Percentiles rank a stretch among this genome's conserved stretches.
Conservation (phyloP, 371 early-diverging fungal genomes). For the Mortierella sp. region DNA sequence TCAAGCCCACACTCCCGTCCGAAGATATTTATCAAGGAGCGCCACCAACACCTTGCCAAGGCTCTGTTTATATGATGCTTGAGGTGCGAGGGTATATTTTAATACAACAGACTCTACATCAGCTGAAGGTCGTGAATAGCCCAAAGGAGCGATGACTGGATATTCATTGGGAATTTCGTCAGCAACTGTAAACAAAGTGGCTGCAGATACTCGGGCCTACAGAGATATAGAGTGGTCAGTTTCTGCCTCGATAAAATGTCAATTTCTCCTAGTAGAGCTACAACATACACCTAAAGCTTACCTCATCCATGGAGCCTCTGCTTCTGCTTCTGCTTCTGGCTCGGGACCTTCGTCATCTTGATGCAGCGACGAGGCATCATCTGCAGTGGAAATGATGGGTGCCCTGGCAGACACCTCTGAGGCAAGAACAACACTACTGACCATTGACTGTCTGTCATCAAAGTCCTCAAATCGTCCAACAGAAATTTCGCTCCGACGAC, state of each 20-base stretch:
- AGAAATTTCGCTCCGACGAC: conserved; percentile 34
- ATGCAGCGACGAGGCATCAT: conserved; percentile 21
- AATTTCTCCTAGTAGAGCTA: neutral
- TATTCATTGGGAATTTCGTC: conserved; percentile 52
- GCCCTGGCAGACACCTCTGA: conserved; percentile 29
- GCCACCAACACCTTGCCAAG: too few relatives aligned
- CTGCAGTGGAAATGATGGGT: conserved; percentile 18
- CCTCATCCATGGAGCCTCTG: conserved; percentile 48
- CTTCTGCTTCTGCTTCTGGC: conserved; percentile 32
- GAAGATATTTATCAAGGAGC: neutral
- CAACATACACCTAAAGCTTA: neutral
- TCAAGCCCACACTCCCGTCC: neutral
- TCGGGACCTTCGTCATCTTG: conserved; percentile 28
- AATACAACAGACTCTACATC: conserved; percentile 12
- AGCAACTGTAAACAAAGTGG: conserved; percentile 48
- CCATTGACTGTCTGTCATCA: conserved; percentile 43
- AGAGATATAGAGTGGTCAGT: neutral
- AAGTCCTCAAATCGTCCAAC: conserved; percentile 33
- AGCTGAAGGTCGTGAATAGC: conserved; percentile 50
- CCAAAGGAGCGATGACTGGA: conserved; percentile 53
- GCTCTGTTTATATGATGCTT: neutral
- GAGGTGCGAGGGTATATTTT: neutral
- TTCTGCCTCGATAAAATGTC: neutral
- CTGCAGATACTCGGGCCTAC: conserved; percentile 52
- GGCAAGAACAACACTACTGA: conserved; percentile 46